Evolutionary conservation across 208 protist species (phyloP), one percentile per base, ranked within the genome.

Genomic region (Borovskyia barvae): DNA sequence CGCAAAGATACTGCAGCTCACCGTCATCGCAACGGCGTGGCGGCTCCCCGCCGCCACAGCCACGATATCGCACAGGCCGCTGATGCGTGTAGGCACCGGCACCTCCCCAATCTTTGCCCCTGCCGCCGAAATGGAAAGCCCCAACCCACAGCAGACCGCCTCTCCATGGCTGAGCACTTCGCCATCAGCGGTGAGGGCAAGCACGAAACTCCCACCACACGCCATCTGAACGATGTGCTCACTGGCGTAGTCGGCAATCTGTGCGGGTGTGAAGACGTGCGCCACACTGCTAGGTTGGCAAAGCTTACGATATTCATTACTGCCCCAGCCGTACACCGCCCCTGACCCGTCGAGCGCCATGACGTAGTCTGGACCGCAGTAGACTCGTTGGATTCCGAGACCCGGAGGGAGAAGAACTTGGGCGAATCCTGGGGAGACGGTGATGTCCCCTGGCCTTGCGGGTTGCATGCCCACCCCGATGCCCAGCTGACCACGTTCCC

Each of bases 121-220:
- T 8, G 56, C 9, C 30, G 14, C 51, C 29, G 14, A 26, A 22
- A 8, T 15, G 12, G 57, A 25, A 5, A 19, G 33, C 9, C 40
- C 72, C 41, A 60, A 73, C 66, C 5, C 84, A 51, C 82, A 90
- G 66, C 77, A 94, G n/a, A 45, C 24, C 15, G 40, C 47, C 42
- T 86, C 70, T 20, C 87, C 87, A 58, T 85, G 77, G 19, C 74
- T 61, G 20, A 79, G 76, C 22, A 94, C 80, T 17, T 75, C 60
- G 15, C 80, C 71, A 36, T 69, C 68, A 26, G 67, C 70, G 8
- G 71, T 83, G 36, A 92, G 75, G 12, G 80, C 77, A 1, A 90
- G 46, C 2, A 76, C 63, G 65, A 94, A 94, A 12, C 59, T 77
- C 8, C 69, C 80, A 15, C 89, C 89, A 50, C 89, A 95, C 19